Base-by-base conservation (phyloP, 1,284 basidiomycete genomes). In the Pseudozyma pruni region DNA sequence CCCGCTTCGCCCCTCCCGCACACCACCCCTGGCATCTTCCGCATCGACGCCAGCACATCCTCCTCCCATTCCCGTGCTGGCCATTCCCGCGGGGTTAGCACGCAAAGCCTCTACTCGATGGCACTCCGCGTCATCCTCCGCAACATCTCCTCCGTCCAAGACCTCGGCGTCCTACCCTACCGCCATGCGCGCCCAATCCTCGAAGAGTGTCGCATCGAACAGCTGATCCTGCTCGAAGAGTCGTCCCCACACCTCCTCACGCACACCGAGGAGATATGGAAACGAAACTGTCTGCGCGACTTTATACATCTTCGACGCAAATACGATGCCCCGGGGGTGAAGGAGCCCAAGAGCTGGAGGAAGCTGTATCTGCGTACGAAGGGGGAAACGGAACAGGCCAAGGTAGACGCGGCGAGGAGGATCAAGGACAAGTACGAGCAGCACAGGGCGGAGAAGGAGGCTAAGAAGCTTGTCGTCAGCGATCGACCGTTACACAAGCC, bases 141-240 rank as follows among this genome's bases (percentile, higher is more conserved):
- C 33, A 74, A 79, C 50, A 40, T 64, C 31, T 45, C 59, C 31
- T 69, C 69, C 13, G 63, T 79, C 9, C 72, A 76, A 33, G 75
- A 79, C 40, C 56, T 81, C 10, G 79, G 79, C 20, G 72, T 74
- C n/a, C 73, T 78, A 57, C 76, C 79, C 5, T 81, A 69, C 41
- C 61, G 74, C 11, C 66, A 79, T 32, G 76, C 74, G 17, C 56
- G 55, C 40, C 71, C 74, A 3, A 66, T 81, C 38, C 55, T 81
- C 14, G 75, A 77, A 52, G 72, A 74, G 43, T 76, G 74, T 38
- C 50, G 70, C 3, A 62, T 76, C 19, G 72, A 76, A n/a, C 77
- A 81, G 51, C 74, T 81, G 22, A 60, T 72, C 39, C 23, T 29
- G 29, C 47, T 81, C 17, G 76, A 79, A 45, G 71, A 72, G 23